A percentile compares a stretch with the other conserved stretches of the same genome.
phyloP scores from a whole-genome alignment of 768 basidiomycete genomes.

The Mycena epipterygia region DNA sequence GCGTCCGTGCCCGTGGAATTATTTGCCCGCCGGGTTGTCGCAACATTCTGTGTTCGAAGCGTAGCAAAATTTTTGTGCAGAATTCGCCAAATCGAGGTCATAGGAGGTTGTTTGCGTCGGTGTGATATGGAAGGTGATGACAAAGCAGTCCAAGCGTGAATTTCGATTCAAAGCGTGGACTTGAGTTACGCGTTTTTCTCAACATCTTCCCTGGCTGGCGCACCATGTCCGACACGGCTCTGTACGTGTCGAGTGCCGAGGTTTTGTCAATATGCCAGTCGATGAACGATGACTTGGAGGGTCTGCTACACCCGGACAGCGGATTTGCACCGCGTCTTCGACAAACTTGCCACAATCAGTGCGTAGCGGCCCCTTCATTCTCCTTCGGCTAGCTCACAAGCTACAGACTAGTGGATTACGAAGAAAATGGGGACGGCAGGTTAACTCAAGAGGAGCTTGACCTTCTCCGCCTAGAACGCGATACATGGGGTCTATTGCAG shows the following conservation, averaged over 20 bases:
- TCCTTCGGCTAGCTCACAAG: neutral
- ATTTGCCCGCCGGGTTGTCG: too few species aligned
- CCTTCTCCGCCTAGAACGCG: conserved; percentile 77
- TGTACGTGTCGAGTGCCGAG: conserved; percentile 78
- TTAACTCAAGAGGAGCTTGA: conserved; percentile 67
- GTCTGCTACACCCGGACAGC: conserved; percentile 72
- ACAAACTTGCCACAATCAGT: conserved; percentile 70
- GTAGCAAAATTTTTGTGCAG: too few species aligned
- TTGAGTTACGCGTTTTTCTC: neutral
- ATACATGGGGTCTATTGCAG: conserved; percentile 88
- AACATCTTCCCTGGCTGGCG: too few species aligned
- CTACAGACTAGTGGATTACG: conserved; percentile 62
- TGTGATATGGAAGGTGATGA: neutral
- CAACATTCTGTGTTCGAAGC: too few species aligned
- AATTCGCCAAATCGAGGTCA: neutral
- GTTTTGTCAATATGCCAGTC: conserved; percentile 73
- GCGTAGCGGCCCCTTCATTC: conserved; percentile 40
- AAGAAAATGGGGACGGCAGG: conserved; percentile 56
- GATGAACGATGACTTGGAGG: conserved; percentile 67
- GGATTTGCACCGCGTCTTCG: conserved; percentile 80
- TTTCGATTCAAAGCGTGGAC: neutral
- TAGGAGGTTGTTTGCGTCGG: neutral
- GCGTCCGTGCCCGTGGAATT: too few species aligned
- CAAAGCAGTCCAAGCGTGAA: too few species aligned
- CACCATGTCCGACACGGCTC: conserved; percentile 58